A percentile compares a stretch with the other conserved stretches of the same genome.
phyloP scores from a whole-genome alignment of 1,139 yeast species.

The Diutina catenulata region DNA sequence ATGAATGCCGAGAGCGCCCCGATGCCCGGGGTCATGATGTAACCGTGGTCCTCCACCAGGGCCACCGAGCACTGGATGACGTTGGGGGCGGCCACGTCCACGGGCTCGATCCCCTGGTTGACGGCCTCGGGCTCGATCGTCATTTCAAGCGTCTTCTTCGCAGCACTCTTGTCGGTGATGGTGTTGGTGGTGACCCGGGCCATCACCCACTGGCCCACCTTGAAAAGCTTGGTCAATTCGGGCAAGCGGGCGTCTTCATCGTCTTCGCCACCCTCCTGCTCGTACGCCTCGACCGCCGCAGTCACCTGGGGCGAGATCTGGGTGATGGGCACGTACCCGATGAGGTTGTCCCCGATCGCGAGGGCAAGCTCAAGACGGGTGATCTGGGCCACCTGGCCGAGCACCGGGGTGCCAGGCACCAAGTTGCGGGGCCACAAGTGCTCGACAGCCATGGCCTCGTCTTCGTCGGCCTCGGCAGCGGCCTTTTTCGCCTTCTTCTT shows the following conservation, averaged over 20 bases:
- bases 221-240: slow-evolving; percentile 53
- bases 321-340: slow-evolving; percentile 73
- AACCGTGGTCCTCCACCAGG: slow-evolving; percentile 88
- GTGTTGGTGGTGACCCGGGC: slow-evolving; percentile 44
- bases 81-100: slow-evolving; percentile 53
- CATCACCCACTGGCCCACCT: slow-evolving; percentile 76
- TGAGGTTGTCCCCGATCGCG: slow-evolving; percentile 71
- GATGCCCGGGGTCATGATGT: slow-evolving; percentile 60
- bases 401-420: slow-evolving; percentile 56
- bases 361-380: slow-evolving; percentile 53
- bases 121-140: slow-evolving; percentile 66
- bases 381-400: slow-evolving; percentile 64
- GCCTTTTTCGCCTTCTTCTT: slow-evolving; percentile 13
- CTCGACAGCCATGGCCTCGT: slow-evolving; percentile 35
- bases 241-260: slow-evolving; percentile 18
- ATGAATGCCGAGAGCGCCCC: slow-evolving; percentile 54
- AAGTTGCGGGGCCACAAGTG: slow-evolving; percentile 49
- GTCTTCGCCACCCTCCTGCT: slow-evolving; percentile 32
- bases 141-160: slow-evolving; percentile 57
- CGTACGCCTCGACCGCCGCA: slow-evolving; percentile 39
- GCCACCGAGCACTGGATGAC: slow-evolving; percentile 65
- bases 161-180: slow-evolving; percentile 7
- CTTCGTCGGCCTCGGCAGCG: slow-evolving; percentile 13
- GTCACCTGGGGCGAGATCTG: slow-evolving; percentile 59
- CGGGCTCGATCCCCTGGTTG: slow-evolving; percentile 48